Percentiles rank a stretch among this genome's conserved stretches.
phyloP scores from a whole-genome alignment of 2,329 filamentous ascomycete species.

The Ceratocystis ficicola region DNA sequence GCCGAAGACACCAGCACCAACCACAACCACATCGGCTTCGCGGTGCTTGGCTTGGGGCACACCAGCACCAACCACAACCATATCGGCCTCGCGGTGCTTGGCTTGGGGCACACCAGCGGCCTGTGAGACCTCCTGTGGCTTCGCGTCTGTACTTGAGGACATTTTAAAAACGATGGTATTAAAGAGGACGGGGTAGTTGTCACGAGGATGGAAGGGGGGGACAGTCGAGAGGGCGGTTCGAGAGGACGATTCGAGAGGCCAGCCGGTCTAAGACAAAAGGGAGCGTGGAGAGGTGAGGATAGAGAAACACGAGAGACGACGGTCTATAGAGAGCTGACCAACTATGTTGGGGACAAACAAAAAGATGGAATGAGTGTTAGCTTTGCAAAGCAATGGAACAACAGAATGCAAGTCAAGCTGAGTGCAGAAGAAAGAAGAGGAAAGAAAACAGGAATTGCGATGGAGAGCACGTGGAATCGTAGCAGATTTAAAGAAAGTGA shows the following conservation, averaged over 20 bases:
- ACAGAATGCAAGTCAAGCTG: not conserved
- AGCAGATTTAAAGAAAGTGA: not conserved
- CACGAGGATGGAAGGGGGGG: not conserved
- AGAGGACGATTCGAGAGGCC: not conserved
- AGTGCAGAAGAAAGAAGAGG: not conserved
- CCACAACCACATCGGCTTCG: conserved; percentile 73
- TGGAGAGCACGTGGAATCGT: not conserved
- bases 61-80: conserved; percentile 64
- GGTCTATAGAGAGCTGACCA: not conserved
- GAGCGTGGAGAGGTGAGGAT: not conserved
- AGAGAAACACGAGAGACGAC: not conserved
- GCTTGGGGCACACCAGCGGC: not conserved
- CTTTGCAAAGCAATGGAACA: not conserved
- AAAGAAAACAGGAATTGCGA: not conserved
- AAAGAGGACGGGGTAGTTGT: not conserved
- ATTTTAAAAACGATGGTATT: not conserved
- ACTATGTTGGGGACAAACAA: not conserved
- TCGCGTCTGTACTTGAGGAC: not conserved
- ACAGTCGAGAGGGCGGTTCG: no score
- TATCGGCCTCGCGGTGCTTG: conserved; percentile 56
- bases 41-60: conserved; percentile 34
- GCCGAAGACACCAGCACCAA: conserved; percentile 83
- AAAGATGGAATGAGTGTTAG: not conserved
- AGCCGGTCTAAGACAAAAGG: not conserved
- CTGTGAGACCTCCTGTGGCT: conserved; percentile 6